These are phyloP conservation scores for Aspergillus baeticus DNA, from an alignment of 495 filamentous ascomycete genomes.

Conservation along the genomic window DNA sequence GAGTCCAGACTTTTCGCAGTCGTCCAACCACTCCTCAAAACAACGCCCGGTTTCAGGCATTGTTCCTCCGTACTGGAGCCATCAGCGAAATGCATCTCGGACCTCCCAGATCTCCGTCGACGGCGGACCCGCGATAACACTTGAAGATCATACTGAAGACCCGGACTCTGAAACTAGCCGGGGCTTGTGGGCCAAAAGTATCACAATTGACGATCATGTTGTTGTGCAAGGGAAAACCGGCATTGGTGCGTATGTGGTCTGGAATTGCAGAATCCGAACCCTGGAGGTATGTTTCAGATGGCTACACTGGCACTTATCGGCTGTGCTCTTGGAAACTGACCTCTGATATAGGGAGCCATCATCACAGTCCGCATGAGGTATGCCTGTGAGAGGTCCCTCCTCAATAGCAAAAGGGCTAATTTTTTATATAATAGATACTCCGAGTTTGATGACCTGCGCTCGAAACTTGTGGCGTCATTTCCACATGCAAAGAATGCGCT, in stretches of 20 bases:
- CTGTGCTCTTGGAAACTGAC: constrained; percentile 12
- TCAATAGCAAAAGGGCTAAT: not conserved
- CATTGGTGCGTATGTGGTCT: constrained; percentile 71
- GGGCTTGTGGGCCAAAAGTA: constrained; percentile 66
- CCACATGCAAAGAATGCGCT: constrained; percentile 63
- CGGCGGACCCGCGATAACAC: constrained; percentile 49
- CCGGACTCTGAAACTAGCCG: constrained; percentile 56
- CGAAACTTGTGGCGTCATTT: constrained; percentile 59
- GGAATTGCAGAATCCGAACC: constrained; percentile 70
- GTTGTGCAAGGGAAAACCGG: constrained; percentile 62
- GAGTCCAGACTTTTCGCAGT: constrained; percentile 11
- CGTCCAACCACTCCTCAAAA: constrained; percentile 18
- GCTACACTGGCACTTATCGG: not conserved
- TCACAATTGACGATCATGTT: constrained; percentile 64
- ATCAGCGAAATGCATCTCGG: constrained; percentile 42
- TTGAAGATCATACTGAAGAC: constrained; percentile 72
- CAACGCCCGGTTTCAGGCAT: constrained; percentile 41
- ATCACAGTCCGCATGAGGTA: constrained; percentile 62
- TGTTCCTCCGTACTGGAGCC: constrained; percentile 52
- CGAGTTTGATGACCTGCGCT: constrained; percentile 65
- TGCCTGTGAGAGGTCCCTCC: not conserved
- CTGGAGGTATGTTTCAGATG: constrained; percentile 55
- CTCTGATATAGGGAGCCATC: constrained; percentile 49
- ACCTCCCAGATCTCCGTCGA: constrained; percentile 45
- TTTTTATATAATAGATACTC: constrained; percentile 54